Evolutionary conservation across 2,329 filamentous ascomycete species (phyloP).

Genomic region (Pseudogymnoascus sp.): DNA sequence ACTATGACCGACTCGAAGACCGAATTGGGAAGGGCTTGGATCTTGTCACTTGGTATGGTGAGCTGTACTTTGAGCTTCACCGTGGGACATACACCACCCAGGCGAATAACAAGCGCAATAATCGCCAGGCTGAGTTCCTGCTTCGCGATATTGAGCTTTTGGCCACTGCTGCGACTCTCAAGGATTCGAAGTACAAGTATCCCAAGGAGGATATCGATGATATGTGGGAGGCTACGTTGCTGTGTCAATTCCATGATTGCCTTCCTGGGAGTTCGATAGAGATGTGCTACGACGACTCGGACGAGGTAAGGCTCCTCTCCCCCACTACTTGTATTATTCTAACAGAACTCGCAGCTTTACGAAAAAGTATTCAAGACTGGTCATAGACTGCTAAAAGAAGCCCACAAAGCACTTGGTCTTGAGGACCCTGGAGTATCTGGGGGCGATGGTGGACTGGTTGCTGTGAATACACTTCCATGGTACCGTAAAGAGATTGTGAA

Average conservation of each 20-base stretch:
- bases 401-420: slow-evolving; percentile 60
- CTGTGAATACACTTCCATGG: slow-evolving; percentile 86
- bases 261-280: slow-evolving; percentile 90
- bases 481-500: slow-evolving; percentile 65
- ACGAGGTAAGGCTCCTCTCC: slow-evolving; percentile 46
- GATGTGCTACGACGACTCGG: slow-evolving; percentile 96
- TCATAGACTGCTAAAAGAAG: slow-evolving; percentile 60
- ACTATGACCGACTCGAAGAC: slow-evolving; percentile 78
- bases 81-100: slow-evolving; percentile 96
- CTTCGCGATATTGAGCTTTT: slow-evolving; percentile 83
- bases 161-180: slow-evolving; percentile 75
- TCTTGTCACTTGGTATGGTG: slow-evolving; percentile 93
- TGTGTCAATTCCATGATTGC: slow-evolving; percentile 98
- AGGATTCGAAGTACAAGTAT: slow-evolving; percentile 69
- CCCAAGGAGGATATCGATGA: slow-evolving; percentile 89
- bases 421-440: slow-evolving; percentile 35
- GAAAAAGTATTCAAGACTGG: slow-evolving; percentile 73
- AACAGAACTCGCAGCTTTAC: slow-evolving; percentile 53
- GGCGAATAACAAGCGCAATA: slow-evolving; percentile 94
- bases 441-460: slow-evolving; percentile 44
- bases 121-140: slow-evolving; percentile 75
- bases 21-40: slow-evolving; percentile 55
- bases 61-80: slow-evolving; percentile 96
- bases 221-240: slow-evolving; percentile 87
- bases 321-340: not conserved